A percentile compares a stretch with the other conserved stretches of the same genome.
These are phyloP conservation scores for Flaveria ramosissima DNA, from an alignment of 129 eudicot genomes.

Conservation along the genomic window DNA sequence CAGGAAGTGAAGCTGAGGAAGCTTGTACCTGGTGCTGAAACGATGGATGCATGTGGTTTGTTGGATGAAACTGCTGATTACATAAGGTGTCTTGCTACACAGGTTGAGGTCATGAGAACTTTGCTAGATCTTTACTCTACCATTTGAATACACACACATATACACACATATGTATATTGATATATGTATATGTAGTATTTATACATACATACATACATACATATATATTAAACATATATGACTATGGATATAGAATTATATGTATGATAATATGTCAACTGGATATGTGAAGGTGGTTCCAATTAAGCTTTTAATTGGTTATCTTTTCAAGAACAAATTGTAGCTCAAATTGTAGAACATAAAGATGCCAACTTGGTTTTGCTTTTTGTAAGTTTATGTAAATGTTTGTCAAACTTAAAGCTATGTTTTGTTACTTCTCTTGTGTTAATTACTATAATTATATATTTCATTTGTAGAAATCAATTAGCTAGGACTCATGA, in stretches of 20 bases:
- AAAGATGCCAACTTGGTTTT: constrained; percentile 35
- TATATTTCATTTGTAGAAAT: background rate
- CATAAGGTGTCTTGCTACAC: constrained; percentile 68
- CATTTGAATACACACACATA: constrained; percentile 25
- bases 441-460: constrained; percentile 5
- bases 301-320: constrained; percentile 8
- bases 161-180: background rate
- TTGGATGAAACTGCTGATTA: constrained; percentile 89
- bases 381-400: constrained; percentile 25
- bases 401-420: constrained; percentile 3
- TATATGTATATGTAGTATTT: constrained; percentile 5
- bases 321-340: constrained; percentile 31
- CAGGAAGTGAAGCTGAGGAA: constrained; percentile 51
- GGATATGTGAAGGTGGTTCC: constrained; percentile 22
- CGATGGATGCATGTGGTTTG: constrained; percentile 52
- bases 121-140: constrained; percentile 54
- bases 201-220: too few species aligned
- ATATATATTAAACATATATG: background rate
- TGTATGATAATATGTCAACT: background rate
- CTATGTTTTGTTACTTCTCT: background rate
- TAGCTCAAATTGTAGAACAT: constrained; percentile 27
- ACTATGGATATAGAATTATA: background rate
- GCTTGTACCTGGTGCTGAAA: constrained; percentile 80
- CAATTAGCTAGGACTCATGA: too few species aligned
- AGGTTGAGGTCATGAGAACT: constrained; percentile 76